Evolutionary conservation across 2,329 filamentous ascomycete genomes (phyloP), one percentile per base, ranked within the genome.

Genomic region (Scytalidium sp.): DNA sequence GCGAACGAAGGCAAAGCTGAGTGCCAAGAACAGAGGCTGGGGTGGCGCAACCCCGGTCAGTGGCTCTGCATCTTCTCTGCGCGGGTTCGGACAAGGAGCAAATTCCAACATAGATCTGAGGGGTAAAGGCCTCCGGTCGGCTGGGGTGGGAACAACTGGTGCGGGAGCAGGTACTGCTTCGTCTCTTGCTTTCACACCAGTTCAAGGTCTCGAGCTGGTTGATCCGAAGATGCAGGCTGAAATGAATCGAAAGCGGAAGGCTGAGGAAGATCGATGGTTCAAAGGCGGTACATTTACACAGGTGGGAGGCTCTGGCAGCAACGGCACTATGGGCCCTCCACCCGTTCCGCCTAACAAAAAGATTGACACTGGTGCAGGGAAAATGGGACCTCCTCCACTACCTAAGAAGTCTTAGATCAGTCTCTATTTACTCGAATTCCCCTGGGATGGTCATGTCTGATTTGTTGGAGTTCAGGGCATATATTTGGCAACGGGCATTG

Each of bases 261-360:
- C 90, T 1, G 94, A 97, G 56, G 90, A 96, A 66, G 93, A 97
- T 65, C 79, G 90, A 32, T 99, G 91, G 87, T 99, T 99, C 75
- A 96, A 94, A 70, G 89, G 90, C 43, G 94, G 94, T n/a, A 92
- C 90, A 0, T 99, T 99, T 64, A 97, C 94, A 8, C 92, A 97
- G 67, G 81, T 96, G 49, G 84, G 84, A 9, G 73, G 74, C 7
- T 75, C 77, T 54, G 54, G 55, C 8, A 56, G 54, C 21, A 78
- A 78, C 42, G 83, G 76, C n/a, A 86, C 83, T 1, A 96, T 97
- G 78, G 96, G 92, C 69, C 87, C 95, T 36, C 91, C 93, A 15
- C 79, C 78, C 2, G 65, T 93, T 10, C 55, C 57, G 57, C 60
- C 61, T 56, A 78, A 73, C 47, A 97, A 97, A 75, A 91, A 84